Conservation (phyloP, 2,329 filamentous ascomycete species). For the Ophiostoma populinum region DNA sequence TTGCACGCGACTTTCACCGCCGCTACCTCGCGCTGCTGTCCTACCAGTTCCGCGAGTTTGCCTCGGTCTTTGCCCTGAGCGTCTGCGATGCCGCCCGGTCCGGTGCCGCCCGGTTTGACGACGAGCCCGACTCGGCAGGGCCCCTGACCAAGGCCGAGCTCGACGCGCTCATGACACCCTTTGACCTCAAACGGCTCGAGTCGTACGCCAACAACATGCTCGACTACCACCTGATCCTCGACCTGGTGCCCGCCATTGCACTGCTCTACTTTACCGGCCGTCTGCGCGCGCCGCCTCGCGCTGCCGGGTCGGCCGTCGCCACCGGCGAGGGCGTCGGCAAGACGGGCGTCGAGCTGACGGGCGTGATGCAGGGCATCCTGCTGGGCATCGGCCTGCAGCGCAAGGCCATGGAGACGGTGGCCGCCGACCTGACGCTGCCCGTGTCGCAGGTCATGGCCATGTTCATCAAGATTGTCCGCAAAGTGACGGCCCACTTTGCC, state of each 20-base stretch:
- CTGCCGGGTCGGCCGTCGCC: not conserved
- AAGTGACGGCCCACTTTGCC: conserved; percentile 66
- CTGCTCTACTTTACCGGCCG: conserved; percentile 71
- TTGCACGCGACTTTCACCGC: conserved; percentile 80
- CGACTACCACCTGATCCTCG: conserved; percentile 93
- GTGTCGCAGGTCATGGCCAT: conserved; percentile 76
- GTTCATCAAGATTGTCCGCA: conserved; percentile 92
- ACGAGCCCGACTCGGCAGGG: conserved; percentile 41
- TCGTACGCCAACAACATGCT: conserved; percentile 94
- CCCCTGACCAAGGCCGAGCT: conserved; percentile 57
- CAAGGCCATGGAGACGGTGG: conserved; percentile 67
- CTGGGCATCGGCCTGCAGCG: conserved; percentile 83
- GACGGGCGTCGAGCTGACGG: conserved; percentile 47
- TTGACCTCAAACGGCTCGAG: conserved; percentile 86
- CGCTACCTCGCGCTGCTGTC: conserved; percentile 83
- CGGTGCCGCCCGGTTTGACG: conserved; percentile 25
- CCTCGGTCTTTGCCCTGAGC: conserved; percentile 59
- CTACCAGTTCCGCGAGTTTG: conserved; percentile 80
- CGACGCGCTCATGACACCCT: conserved; percentile 66
- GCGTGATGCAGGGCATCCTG: conserved; percentile 74
- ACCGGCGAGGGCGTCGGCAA: not conserved
- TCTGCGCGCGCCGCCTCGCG: conserved; percentile 27
- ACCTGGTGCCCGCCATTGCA: conserved; percentile 72
- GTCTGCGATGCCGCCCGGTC: conserved; percentile 72
- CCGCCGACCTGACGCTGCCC: conserved; percentile 59